A percentile compares a stretch with the other conserved stretches of the same genome.
Conservation (phyloP, 2,329 filamentous ascomycete species). For the Ceratocystiopsis brevicomis region DNA sequence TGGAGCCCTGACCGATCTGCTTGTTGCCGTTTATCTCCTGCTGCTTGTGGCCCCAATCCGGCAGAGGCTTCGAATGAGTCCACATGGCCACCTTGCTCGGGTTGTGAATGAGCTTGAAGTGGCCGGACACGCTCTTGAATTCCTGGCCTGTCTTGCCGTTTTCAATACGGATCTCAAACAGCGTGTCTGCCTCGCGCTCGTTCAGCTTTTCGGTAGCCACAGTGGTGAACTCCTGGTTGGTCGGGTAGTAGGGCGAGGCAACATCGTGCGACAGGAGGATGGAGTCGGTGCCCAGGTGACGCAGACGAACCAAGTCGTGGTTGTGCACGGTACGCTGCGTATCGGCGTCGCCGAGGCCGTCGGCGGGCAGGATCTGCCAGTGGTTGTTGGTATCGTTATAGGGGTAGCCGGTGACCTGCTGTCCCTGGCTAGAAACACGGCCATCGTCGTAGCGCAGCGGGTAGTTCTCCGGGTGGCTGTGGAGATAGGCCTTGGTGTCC, state of each 20-base stretch:
- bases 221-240: constrained; percentile 96
- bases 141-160: constrained; percentile 62
- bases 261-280: constrained; percentile 89
- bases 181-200: constrained; percentile 64
- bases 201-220: constrained; percentile 52
- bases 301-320: constrained; percentile 69
- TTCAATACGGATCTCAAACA: constrained; percentile 87
- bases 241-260: constrained; percentile 86
- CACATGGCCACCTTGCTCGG: constrained; percentile 97
- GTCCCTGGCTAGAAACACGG: constrained; percentile 88
- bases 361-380: constrained; percentile 73
- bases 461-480: constrained; percentile 79
- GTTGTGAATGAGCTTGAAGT: constrained; percentile 91
- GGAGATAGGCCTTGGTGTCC: constrained; percentile 89
- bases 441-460: constrained; percentile 94
- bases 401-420: constrained; percentile 95
- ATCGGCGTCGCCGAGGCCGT: constrained; percentile 35
- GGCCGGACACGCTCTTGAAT: constrained; percentile 76
- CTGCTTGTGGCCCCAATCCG: constrained; percentile 93
- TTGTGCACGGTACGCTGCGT: constrained; percentile 53
- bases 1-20: constrained; percentile 73
- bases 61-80: constrained; percentile 89
- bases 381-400: constrained; percentile 98
- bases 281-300: constrained; percentile 70
- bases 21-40: constrained; percentile 99